phyloP scores from a whole-genome alignment of 176 grass and related monocot genomes.

The Tuctoria greenei region DNA sequence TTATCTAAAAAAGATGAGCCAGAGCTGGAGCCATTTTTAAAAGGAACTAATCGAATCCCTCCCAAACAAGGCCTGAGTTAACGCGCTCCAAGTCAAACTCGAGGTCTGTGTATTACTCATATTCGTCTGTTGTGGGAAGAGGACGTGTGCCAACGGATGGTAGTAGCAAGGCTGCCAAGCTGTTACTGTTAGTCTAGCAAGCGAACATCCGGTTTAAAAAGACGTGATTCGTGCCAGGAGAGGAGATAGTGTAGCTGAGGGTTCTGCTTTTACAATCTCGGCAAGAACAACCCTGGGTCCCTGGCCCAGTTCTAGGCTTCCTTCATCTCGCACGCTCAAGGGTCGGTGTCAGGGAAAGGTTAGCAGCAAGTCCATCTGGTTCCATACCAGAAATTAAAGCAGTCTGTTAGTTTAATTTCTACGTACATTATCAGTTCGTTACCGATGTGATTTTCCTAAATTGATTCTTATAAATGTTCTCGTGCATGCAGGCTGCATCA shows the following conservation, averaged over 20 bases:
- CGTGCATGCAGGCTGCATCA: not conserved
- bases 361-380: not conserved
- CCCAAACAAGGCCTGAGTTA: too few relatives aligned
- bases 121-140: not conserved
- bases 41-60: too few relatives aligned
- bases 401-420: not conserved
- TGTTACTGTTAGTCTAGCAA: not conserved
- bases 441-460: not conserved
- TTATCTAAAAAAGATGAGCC: too few relatives aligned
- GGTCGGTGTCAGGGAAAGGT: not conserved
- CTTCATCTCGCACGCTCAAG: not conserved
- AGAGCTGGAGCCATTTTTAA: too few relatives aligned
- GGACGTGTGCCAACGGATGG: not conserved
- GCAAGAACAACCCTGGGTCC: not conserved
- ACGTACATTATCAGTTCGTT: too few relatives aligned
- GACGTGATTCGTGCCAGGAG: not conserved
- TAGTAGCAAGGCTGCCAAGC: not conserved
- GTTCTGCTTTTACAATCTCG: not conserved
- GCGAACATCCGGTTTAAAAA: not conserved
- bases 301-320: not conserved
- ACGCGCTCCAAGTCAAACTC: not conserved
- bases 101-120: not conserved
- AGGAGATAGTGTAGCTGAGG: not conserved
- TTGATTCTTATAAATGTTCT: not conserved
- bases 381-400: too few relatives aligned